Conservation (phyloP, 1,284 basidiomycete genomes). For the Leccinum fuscescens region DNA sequence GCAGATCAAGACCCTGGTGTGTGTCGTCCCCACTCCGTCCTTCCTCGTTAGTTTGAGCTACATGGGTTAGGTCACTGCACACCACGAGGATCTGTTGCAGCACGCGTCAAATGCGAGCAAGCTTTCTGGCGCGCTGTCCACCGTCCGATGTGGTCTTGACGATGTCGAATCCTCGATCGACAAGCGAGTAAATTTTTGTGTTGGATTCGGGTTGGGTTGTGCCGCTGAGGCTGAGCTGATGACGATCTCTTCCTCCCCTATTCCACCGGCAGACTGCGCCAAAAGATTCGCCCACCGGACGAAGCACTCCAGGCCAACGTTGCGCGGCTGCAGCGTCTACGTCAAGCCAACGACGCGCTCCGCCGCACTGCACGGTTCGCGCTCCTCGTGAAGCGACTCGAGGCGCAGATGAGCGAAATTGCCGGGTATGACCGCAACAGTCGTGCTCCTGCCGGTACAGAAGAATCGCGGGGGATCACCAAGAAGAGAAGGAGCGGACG, state of each 20-base stretch:
- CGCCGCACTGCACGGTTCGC: constrained; percentile 82
- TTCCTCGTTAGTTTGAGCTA: background rate
- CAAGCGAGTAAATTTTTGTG: constrained; percentile 45
- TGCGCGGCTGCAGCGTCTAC: constrained; percentile 69
- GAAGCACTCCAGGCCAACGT: constrained; percentile 71
- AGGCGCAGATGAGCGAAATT: constrained; percentile 76
- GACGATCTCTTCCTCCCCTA: background rate
- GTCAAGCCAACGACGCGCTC: constrained; percentile 80
- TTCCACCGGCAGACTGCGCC: constrained; percentile 56
- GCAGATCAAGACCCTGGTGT: constrained; percentile 80
- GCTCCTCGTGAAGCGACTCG: constrained; percentile 74
- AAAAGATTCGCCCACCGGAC: constrained; percentile 83
- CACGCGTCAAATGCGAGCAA: constrained; percentile 67
- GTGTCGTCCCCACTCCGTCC: constrained; percentile 27
- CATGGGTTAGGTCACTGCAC: constrained; percentile 53
- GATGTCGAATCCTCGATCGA: constrained; percentile 71
- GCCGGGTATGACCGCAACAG: constrained; percentile 24
- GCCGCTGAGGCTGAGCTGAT: background rate
- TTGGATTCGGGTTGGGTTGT: background rate
- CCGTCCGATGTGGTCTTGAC: constrained; percentile 61
- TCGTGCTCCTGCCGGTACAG: background rate
- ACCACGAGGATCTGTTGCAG: constrained; percentile 72
- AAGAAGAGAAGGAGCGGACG: constrained; percentile 80
- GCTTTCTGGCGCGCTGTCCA: constrained; percentile 60
- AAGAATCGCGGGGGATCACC: constrained; percentile 39